A percentile compares a stretch with the other conserved stretches of the same genome.
These are phyloP conservation scores for Arthrobotrys pseudoclavata DNA, from an alignment of 2,329 filamentous ascomycete genomes.

Conservation along the genomic window DNA sequence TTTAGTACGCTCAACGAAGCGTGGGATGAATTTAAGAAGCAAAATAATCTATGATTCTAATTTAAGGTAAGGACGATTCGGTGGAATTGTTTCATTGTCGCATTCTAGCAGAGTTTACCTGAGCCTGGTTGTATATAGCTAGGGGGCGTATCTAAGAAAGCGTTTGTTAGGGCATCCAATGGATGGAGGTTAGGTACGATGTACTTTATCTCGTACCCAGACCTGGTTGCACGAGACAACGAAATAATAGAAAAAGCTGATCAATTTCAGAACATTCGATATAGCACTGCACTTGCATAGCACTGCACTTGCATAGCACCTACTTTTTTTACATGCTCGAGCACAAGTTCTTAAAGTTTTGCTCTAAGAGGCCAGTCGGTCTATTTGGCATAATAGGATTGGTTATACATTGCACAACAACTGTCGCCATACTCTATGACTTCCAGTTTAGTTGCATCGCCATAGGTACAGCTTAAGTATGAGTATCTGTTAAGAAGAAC, in stretches of 20 bases:
- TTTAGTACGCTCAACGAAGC: slow-evolving; percentile 79
- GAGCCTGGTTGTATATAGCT: slow-evolving; percentile 6
- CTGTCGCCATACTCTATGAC: too few species aligned
- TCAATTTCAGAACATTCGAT: background rate
- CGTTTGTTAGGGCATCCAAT: background rate
- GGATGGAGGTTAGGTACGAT: background rate
- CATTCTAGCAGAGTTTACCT: slow-evolving; percentile 4
- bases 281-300: background rate
- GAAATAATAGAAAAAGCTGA: slow-evolving; percentile 8
- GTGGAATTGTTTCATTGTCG: slow-evolving; percentile 1
- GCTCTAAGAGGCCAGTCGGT: too few species aligned
- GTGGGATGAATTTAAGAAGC: slow-evolving; percentile 80
- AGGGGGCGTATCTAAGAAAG: background rate
- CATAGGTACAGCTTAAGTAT: too few species aligned
- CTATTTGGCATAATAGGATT: too few species aligned
- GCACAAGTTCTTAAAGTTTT: too few species aligned
- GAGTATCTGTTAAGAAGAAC: too few species aligned
- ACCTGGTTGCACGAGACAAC: too few species aligned
- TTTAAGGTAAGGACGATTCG: slow-evolving; percentile 5
- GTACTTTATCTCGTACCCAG: too few species aligned
- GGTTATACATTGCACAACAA: too few species aligned
- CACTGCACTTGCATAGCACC: too few species aligned
- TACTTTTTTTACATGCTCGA: too few species aligned
- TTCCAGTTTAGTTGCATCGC: too few species aligned
- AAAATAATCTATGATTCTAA: slow-evolving; percentile 68